A percentile compares a stretch with the other conserved stretches of the same genome.
Conservation (phyloP, 2,329 filamentous ascomycete species). For the Ascocoryne sarcoides region DNA sequence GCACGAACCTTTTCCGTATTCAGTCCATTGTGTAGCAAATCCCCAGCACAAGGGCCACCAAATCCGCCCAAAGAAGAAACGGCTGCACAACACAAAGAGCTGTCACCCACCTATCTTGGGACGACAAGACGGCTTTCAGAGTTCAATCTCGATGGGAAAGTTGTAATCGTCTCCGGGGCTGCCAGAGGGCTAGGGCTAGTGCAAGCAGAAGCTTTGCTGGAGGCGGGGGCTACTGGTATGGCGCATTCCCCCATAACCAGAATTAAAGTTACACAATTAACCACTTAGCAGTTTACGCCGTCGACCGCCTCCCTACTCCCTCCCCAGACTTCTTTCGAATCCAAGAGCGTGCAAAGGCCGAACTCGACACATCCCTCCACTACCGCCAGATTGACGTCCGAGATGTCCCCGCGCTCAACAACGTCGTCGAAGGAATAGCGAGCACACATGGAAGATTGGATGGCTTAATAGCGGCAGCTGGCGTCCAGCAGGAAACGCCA, state of each 20-base stretch:
- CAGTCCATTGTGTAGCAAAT: too few relatives aligned
- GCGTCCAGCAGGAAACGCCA: conserved; percentile 73
- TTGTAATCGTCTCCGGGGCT: conserved; percentile 63
- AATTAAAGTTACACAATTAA: background rate
- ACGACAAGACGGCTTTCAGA: conserved; percentile 35
- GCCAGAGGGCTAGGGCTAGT: conserved; percentile 65
- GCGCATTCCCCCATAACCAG: background rate
- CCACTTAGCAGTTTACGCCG: conserved; percentile 17
- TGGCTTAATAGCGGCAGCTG: conserved; percentile 62
- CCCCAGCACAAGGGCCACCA: too few relatives aligned
- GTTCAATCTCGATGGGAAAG: conserved; percentile 59
- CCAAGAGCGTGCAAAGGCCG: conserved; percentile 33
- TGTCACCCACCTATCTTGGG: conserved; percentile 15
- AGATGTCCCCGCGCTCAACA: conserved; percentile 58
- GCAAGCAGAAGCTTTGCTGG: conserved; percentile 63
- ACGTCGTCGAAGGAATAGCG: conserved; percentile 59
- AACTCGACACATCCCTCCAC: conserved; percentile 47
- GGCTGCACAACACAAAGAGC: conserved; percentile 6
- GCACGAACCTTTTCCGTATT: too few relatives aligned
- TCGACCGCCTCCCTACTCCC: conserved; percentile 33
- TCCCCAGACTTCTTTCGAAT: conserved; percentile 51
- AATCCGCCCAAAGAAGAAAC: conserved; percentile 12
- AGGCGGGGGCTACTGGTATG: conserved; percentile 61
- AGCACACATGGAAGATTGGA: conserved; percentile 64
- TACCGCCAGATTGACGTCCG: conserved; percentile 78